Evolutionary conservation across 2,329 filamentous ascomycete genomes (phyloP).

Genomic region (Phialophora chinensis): DNA sequence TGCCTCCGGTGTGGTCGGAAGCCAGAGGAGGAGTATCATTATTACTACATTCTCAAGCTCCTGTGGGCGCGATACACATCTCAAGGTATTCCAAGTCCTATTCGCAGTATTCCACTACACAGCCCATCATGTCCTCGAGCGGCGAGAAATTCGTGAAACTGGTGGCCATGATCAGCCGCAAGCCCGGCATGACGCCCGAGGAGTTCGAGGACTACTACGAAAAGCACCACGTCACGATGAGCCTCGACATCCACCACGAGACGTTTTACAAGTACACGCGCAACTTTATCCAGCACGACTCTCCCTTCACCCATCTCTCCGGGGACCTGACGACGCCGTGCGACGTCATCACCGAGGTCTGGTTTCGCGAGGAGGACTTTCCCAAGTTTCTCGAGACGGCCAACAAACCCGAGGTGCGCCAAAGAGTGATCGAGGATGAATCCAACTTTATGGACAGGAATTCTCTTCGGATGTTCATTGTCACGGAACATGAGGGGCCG

Average conservation of each 20-base stretch:
- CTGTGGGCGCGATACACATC: too few relatives aligned
- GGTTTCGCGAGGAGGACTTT: constrained; percentile 24
- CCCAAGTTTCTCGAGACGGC: constrained; percentile 20
- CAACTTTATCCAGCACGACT: constrained; percentile 19
- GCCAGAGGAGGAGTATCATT: too few relatives aligned
- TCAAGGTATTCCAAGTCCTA: too few relatives aligned
- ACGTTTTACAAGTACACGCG: constrained; percentile 33
- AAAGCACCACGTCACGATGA: constrained; percentile 35
- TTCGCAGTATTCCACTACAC: too few relatives aligned
- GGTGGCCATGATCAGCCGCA: constrained; percentile 31
- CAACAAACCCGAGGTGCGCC: constrained; percentile 10
- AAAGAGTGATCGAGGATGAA: constrained; percentile 22
- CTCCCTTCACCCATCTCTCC: constrained; percentile 16
- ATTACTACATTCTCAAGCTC: too few relatives aligned
- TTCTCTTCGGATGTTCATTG: constrained; percentile 17
- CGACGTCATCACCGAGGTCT: constrained; percentile 27
- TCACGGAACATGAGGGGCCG: constrained; percentile 17
- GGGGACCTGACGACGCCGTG: constrained; percentile 14
- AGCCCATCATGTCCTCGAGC: too few relatives aligned
- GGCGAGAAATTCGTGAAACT: constrained; percentile 10
- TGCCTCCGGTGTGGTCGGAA: too few relatives aligned
- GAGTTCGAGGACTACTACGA: constrained; percentile 40
- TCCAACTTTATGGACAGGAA: constrained; percentile 19
- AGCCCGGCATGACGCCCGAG: constrained; percentile 36
- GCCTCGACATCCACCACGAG: background rate